A percentile compares a stretch with the other conserved stretches of the same genome.
Conservation (phyloP, 768 basidiomycete species). For the Calocybe indica region DNA sequence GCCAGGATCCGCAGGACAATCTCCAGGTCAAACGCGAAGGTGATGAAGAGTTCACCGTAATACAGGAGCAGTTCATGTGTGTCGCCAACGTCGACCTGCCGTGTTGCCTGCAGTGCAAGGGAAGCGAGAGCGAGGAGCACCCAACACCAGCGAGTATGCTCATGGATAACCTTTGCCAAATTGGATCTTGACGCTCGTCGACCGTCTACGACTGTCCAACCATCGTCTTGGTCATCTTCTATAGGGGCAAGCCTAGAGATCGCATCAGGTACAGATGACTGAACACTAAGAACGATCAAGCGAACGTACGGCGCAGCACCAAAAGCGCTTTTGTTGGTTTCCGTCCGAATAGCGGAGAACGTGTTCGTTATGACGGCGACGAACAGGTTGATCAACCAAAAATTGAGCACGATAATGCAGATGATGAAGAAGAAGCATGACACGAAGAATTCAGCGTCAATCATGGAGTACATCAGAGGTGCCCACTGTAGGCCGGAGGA, state of each 20-base stretch:
- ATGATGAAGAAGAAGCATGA: constrained; percentile 85
- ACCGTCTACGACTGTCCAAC: constrained; percentile 45
- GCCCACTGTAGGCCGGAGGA: constrained; percentile 48
- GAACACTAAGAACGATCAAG: neutral
- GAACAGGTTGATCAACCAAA: constrained; percentile 90
- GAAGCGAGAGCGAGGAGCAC: constrained; percentile 68
- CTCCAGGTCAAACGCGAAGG: constrained; percentile 83
- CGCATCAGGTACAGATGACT: neutral
- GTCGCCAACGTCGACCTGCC: constrained; percentile 42
- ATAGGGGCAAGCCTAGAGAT: constrained; percentile 24
- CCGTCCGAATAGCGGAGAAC: constrained; percentile 79
- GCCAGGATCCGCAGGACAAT: constrained; percentile 71
- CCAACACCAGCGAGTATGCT: constrained; percentile 66
- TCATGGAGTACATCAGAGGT: constrained; percentile 79
- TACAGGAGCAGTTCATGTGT: constrained; percentile 46
- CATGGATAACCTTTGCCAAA: constrained; percentile 47
- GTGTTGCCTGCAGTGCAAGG: constrained; percentile 67
- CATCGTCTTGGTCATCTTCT: constrained; percentile 58
- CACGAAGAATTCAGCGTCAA: constrained; percentile 87
- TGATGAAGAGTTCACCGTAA: constrained; percentile 69
- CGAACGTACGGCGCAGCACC: constrained; percentile 70
- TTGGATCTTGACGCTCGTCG: constrained; percentile 39
- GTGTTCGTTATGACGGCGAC: constrained; percentile 96
- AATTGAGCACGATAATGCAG: constrained; percentile 82
- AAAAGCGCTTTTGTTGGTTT: constrained; percentile 90